Base-by-base conservation (phyloP, 2,329 filamentous ascomycete species). In the Penicillium crustosum region DNA sequence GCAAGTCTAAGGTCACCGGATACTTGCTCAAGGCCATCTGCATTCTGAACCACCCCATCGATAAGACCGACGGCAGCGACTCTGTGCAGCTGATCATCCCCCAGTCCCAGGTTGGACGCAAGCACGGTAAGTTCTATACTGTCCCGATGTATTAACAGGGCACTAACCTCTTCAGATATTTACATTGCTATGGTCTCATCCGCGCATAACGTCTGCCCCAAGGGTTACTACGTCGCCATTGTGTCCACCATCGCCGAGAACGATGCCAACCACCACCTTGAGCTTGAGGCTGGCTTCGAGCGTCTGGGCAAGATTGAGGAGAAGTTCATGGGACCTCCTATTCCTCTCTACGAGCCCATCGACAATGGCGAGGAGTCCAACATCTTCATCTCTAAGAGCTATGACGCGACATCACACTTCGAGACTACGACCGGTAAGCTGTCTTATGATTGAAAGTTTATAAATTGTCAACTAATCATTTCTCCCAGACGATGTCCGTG, bases 171-270 rank as follows among this genome's bases (percentile, higher is more conserved):
- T 8, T 63, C 48, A 94, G 91, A 97, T 73, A 93, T 99, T 72
- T 99, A 99, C 83, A 89, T 99, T 73, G 93, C 94, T 57, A 90
- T 94, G 75, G 92, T 99, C 59, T 97, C 93, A 1, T 91, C 91
- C 39, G 91, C 93, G 38, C 95, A 99, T 82, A 97, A 96, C 70
- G 95, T 99, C 68, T 97, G 93, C 81, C 94, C 95, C 70, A 96
- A 96, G 85, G 93, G 93, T 61, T 97, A 97, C 86, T 99, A 95
- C 83, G 91, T 99, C 68, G 94, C 94, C 69, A 99, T 97, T 61
- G 93, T 99, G 65, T 96, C 92, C 48, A 99, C 94, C 59, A 97
- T 99, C 72, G 91, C 94, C 63, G 95, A 99, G 82, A 88, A 87
- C 44, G 81, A 87, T 61, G 88, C 90, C 64, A 97, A 99, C 84